Percentiles rank a stretch among this genome's conserved stretches.
phyloP scores from a whole-genome alignment of 441 rosid species.

The Adansonia gregorii region DNA sequence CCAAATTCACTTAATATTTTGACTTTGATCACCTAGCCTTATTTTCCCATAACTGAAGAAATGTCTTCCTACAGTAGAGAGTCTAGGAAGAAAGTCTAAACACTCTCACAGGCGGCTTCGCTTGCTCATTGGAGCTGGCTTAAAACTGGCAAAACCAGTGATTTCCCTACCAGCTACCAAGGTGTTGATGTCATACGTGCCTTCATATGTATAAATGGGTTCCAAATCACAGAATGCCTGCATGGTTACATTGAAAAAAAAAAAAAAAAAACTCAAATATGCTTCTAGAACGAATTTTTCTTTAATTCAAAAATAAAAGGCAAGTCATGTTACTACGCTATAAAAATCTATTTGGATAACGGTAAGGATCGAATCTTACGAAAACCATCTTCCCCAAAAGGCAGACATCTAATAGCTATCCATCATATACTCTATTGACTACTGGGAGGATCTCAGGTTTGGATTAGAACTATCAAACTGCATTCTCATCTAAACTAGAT shows the following conservation, averaged over 20 bases:
- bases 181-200: conserved; percentile 86
- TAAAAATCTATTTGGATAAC: neutral
- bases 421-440: neutral
- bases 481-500: conserved; percentile 1
- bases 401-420: neutral
- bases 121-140: conserved; percentile 53
- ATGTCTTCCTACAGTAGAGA: neutral
- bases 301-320: neutral
- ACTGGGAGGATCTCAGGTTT: neutral
- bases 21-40: too few relatives aligned
- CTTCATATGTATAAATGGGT: conserved; percentile 91
- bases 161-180: conserved; percentile 85
- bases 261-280: neutral
- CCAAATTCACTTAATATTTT: too few relatives aligned
- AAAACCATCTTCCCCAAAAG: neutral
- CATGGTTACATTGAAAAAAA: conserved; percentile 25
- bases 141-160: conserved; percentile 83
- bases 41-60: neutral
- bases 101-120: conserved; percentile 64
- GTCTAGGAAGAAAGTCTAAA: neutral
- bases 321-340: neutral
- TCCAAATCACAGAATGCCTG: conserved; percentile 99
- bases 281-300: neutral
- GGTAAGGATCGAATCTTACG: neutral
- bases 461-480: neutral